Evolutionary conservation across 73 alveolate genomes (phyloP).

Genomic region (Tetrahymena elliotti): DNA sequence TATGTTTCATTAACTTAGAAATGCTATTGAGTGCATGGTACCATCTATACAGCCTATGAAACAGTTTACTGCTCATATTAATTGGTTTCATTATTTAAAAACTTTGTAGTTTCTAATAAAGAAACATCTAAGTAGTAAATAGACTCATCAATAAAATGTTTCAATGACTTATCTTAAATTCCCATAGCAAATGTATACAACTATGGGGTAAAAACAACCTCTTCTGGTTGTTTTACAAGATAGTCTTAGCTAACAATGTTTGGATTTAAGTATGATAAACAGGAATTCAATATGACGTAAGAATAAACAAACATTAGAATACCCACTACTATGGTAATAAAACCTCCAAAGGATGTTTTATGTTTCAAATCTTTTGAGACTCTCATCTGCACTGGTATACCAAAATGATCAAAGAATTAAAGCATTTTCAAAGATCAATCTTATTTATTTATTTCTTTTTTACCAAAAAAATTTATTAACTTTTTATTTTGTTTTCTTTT

Average conservation of each 20-base stretch:
- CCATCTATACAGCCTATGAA: neutral
- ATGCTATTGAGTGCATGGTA: neutral
- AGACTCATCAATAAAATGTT: neutral
- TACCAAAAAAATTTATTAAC: no score
- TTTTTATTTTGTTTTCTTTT: no score
- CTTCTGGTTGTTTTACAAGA: neutral
- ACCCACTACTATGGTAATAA: neutral
- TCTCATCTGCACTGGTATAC: neutral
- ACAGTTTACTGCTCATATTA: neutral
- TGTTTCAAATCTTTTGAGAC: neutral
- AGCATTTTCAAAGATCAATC: neutral
- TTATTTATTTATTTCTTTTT: no score
- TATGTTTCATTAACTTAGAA: neutral
- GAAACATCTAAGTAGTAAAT: neutral
- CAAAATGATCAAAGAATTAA: neutral
- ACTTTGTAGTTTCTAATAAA: neutral
- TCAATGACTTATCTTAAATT: neutral
- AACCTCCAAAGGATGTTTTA: neutral
- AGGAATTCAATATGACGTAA: neutral
- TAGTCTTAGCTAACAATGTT: neutral
- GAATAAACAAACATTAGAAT: neutral
- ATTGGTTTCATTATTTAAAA: neutral
- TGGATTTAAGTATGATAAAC: neutral
- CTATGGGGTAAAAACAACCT: neutral
- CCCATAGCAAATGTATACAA: neutral